Conservation (phyloP, 495 filamentous ascomycete species). For the Cenococcum geophilum region DNA sequence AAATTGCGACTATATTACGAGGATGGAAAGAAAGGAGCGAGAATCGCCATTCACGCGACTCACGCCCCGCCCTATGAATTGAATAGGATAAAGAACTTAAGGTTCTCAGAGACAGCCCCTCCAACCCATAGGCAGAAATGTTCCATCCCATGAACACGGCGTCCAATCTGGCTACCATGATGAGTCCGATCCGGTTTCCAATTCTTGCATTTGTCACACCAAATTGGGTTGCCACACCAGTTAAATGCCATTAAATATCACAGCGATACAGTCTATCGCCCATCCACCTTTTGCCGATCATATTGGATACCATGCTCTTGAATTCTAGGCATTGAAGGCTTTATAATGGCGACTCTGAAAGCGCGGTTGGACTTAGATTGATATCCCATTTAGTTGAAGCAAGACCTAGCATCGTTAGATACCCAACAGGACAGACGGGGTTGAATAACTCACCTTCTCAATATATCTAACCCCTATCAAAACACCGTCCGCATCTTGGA, state of each 20-base stretch:
- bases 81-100: constrained; percentile 89
- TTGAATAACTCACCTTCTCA: not conserved
- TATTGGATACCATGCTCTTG: too few relatives aligned
- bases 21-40: too few relatives aligned
- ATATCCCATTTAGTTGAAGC: not conserved
- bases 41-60: too few relatives aligned
- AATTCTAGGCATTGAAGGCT: too few relatives aligned
- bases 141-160: constrained; percentile 83
- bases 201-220: constrained; percentile 70
- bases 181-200: constrained; percentile 81
- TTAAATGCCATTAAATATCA: too few relatives aligned
- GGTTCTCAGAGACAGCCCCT: constrained; percentile 80
- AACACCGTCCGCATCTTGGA: constrained; percentile 46
- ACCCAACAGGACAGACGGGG: too few relatives aligned
- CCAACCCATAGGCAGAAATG: constrained; percentile 95
- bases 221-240: constrained; percentile 70
- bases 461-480: constrained; percentile 4
- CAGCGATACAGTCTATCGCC: too few relatives aligned
- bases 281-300: too few relatives aligned
- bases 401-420: not conserved
- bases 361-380: not conserved
- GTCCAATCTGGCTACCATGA: constrained; percentile 69
- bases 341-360: not conserved
- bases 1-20: too few relatives aligned
- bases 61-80: too few relatives aligned